A percentile compares a stretch with the other conserved stretches of the same genome.
Evolutionary conservation across 495 filamentous ascomycete species (phyloP).

Genomic region (Penicillium robsamsonii): DNA sequence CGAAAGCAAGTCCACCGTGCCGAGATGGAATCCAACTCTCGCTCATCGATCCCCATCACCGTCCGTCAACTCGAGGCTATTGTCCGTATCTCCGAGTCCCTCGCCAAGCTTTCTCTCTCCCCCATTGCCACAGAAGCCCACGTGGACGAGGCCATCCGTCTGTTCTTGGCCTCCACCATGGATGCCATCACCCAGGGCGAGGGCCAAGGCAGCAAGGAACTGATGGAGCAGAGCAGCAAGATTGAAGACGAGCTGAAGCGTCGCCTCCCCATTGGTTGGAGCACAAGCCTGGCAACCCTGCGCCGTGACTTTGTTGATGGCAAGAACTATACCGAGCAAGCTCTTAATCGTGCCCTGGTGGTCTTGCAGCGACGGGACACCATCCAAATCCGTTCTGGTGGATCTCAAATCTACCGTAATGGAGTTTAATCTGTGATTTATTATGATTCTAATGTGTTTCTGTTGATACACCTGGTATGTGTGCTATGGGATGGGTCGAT

Average conservation of each 20-base stretch:
- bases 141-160: slow-evolving; percentile 95
- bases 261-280: slow-evolving; percentile 91
- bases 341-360: slow-evolving; percentile 78
- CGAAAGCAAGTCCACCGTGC: slow-evolving; percentile 89
- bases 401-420: slow-evolving; percentile 82
- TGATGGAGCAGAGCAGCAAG: slow-evolving; percentile 83
- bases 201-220: slow-evolving; percentile 75
- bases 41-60: slow-evolving; percentile 94
- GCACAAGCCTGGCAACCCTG: slow-evolving; percentile 81
- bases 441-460: slow-evolving; percentile 27
- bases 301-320: slow-evolving; percentile 87
- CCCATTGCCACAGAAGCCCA: slow-evolving; percentile 85
- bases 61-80: slow-evolving; percentile 97
- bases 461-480: slow-evolving; percentile 24
- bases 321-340: slow-evolving; percentile 81
- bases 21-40: slow-evolving; percentile 80
- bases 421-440: slow-evolving; percentile 47
- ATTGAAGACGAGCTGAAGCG: slow-evolving; percentile 90
- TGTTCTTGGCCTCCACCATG: slow-evolving; percentile 98
- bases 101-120: slow-evolving; percentile 85
- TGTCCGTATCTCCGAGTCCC: slow-evolving; percentile 92
- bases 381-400: slow-evolving; percentile 86
- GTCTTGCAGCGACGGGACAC: slow-evolving; percentile 86
- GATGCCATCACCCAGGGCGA: slow-evolving; percentile 91
- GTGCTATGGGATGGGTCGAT: slow-evolving; percentile 22